A percentile compares a stretch with the other conserved stretches of the same genome.
phyloP scores from a whole-genome alignment of 768 basidiomycete species.

The Naematelia aurantialba region DNA sequence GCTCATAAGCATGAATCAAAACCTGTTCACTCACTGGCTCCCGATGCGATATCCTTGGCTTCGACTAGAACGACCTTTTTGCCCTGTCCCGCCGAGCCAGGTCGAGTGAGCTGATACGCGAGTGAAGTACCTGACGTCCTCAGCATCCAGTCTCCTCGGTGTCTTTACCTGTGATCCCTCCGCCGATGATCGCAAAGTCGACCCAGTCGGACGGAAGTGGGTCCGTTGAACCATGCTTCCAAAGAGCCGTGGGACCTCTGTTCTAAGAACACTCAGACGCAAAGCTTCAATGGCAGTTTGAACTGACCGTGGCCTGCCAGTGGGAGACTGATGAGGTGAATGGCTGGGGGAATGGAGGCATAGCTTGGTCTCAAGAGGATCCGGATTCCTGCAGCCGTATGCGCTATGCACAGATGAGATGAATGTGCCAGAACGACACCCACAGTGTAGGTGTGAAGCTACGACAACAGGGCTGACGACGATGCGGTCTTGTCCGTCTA shows the following conservation, averaged over 20 bases:
- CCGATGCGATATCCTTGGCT: constrained; percentile 38
- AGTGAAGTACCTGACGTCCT: constrained; percentile 21
- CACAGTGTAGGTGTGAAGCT: too few relatives aligned
- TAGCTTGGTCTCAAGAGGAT: too few relatives aligned
- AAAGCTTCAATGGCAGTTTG: background rate
- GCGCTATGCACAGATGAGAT: background rate
- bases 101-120: constrained; percentile 31
- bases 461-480: too few relatives aligned
- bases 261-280: constrained; percentile 16
- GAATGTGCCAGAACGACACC: too few relatives aligned
- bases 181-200: constrained; percentile 25
- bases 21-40: constrained; percentile 24
- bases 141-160: background rate
- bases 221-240: constrained; percentile 11
- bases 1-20: background rate
- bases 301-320: constrained; percentile 38
- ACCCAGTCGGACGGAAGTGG: constrained; percentile 11
- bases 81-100: constrained; percentile 6
- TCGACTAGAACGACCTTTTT: constrained; percentile 25
- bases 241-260: constrained; percentile 18
- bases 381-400: too few relatives aligned
- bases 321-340: constrained; percentile 39
- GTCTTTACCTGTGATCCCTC: constrained; percentile 21
- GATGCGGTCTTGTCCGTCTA: too few relatives aligned
- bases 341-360: constrained; percentile 36